A percentile compares a stretch with the other conserved stretches of the same genome.
Conservation (phyloP, 2,329 filamentous ascomycete species). For the Elsinoe perseae region DNA sequence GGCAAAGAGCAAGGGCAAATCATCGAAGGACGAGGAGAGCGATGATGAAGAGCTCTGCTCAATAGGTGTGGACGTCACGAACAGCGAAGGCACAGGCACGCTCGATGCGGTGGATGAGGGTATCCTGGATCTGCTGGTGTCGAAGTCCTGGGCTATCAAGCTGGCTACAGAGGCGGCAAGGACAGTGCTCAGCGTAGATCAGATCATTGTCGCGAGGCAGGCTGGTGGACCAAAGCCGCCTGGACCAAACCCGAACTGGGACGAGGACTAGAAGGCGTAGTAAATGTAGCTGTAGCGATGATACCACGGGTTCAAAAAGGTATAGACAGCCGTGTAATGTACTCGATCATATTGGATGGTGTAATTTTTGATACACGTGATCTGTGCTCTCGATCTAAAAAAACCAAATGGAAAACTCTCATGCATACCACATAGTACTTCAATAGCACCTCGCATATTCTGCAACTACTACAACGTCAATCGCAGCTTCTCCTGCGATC, state of each 20-base stretch:
- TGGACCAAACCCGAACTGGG: constrained; percentile 77
- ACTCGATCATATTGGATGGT: neutral
- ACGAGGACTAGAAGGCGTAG: constrained; percentile 45
- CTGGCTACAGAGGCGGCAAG: constrained; percentile 89
- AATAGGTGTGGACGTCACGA: constrained; percentile 91
- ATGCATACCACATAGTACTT: no score
- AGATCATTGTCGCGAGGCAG: constrained; percentile 97
- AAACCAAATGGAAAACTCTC: no score
- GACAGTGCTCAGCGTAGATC: constrained; percentile 91
- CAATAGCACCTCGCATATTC: no score
- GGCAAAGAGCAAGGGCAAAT: constrained; percentile 13
- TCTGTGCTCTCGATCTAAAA: no score
- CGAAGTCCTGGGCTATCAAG: constrained; percentile 96
- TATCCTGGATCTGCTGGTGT: constrained; percentile 83
- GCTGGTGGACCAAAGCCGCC: constrained; percentile 96
- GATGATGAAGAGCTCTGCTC: constrained; percentile 75
- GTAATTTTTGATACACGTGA: neutral
- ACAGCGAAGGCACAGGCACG: constrained; percentile 69
- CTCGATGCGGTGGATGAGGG: constrained; percentile 80
- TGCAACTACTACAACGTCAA: no score
- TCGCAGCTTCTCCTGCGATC: no score
- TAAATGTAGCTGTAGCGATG: constrained; percentile 17
- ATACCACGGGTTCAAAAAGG: constrained; percentile 1
- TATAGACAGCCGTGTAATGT: neutral
- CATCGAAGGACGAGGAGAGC: constrained; percentile 30